These are phyloP conservation scores for Penicillium coprophilum DNA, from an alignment of 495 filamentous ascomycete genomes.

Conservation along the genomic window DNA sequence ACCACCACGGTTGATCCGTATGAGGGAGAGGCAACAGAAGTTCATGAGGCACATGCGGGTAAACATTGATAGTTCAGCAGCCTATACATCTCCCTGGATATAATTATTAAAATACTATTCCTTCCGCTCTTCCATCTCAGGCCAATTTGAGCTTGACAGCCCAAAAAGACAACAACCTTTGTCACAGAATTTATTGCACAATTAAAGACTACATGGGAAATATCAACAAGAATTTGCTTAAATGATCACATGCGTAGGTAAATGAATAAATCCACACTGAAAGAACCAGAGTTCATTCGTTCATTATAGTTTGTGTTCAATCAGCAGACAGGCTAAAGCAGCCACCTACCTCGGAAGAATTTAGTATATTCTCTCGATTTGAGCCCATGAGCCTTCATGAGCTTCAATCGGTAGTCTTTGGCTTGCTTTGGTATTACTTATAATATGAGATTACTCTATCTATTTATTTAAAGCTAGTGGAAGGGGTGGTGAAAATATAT, in stretches of 20 bases:
- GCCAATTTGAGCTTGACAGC: not conserved
- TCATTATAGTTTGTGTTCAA: constrained; percentile 4
- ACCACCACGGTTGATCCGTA: constrained; percentile 17
- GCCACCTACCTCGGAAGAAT: too few relatives aligned
- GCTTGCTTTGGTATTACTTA: constrained; percentile 52
- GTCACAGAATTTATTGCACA: not conserved
- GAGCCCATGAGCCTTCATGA: constrained; percentile 50
- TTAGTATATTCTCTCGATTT: constrained; percentile 15
- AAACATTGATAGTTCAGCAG: constrained; percentile 3
- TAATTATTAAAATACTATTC: not conserved
- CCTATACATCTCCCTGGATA: not conserved
- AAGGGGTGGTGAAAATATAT: too few relatives aligned
- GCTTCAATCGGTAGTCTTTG: constrained; percentile 40
- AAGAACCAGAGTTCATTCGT: not conserved
- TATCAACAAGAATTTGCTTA: too few relatives aligned
- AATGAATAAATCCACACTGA: not conserved
- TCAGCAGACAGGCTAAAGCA: constrained; percentile 34
- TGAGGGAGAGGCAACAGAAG: constrained; percentile 8
- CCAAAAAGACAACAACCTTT: not conserved
- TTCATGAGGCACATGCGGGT: constrained; percentile 7
- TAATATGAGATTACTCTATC: too few relatives aligned
- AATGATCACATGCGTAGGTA: not conserved
- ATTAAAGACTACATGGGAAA: not conserved
- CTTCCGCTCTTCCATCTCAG: not conserved
- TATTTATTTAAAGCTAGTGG: too few relatives aligned